Conservation (phyloP, 2,329 filamentous ascomycete species). For the Acrocalymma vagum region DNA sequence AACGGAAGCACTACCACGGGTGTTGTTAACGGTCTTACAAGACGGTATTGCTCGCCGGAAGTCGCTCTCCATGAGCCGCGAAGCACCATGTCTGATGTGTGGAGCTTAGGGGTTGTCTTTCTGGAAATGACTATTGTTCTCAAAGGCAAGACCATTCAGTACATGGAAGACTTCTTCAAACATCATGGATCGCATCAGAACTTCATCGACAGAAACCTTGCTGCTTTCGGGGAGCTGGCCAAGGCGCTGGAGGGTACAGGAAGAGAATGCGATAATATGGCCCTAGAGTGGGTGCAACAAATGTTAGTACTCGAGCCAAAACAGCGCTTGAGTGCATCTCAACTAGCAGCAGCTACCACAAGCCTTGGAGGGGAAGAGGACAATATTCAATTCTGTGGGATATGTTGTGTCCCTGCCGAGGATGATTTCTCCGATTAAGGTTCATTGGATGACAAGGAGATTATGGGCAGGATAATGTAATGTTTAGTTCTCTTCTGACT, state of each 20-base stretch:
- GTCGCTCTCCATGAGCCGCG: conserved; percentile 15
- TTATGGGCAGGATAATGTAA: too few relatives aligned
- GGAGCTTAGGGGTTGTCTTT: conserved; percentile 25
- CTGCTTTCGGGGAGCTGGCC: conserved; percentile 11
- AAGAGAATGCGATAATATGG: conserved; percentile 10
- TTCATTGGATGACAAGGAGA: too few relatives aligned
- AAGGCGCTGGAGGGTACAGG: conserved; percentile 10
- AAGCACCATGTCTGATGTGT: conserved; percentile 22
- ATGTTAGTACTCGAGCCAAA: conserved; percentile 15
- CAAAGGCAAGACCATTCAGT: conserved; percentile 11
- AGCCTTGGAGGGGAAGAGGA: conserved; percentile 6
- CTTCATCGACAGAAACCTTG: conserved; percentile 16
- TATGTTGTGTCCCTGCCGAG: conserved; percentile 22
- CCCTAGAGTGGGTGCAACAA: conserved; percentile 13
- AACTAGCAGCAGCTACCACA: conserved; percentile 15
- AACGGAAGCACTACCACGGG: conserved; percentile 19
- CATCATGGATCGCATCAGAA: conserved; percentile 14
- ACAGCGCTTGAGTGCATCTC: conserved; percentile 18
- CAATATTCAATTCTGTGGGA: conserved; percentile 20
- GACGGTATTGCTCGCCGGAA: conserved; percentile 25
- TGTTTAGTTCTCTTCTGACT: too few relatives aligned
- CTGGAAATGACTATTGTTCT: conserved; percentile 25
- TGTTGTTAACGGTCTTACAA: conserved; percentile 18
- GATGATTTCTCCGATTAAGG: conserved; percentile 15
- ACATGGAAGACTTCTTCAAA: conserved; percentile 14